phyloP scores from a whole-genome alignment of 2,329 filamentous ascomycete species.

The Penicillium sp. region DNA sequence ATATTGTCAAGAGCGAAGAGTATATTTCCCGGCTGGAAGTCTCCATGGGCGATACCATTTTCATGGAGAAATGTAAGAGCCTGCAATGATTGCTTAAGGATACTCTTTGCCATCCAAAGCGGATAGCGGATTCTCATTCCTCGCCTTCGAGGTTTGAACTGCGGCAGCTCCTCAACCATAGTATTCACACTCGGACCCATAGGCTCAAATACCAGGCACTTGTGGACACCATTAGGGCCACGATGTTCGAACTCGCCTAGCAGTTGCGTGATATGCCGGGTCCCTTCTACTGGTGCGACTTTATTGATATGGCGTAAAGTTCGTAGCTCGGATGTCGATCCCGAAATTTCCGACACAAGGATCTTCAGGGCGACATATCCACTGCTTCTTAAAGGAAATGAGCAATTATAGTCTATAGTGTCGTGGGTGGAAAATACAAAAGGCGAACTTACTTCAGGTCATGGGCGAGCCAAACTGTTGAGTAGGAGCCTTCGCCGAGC shows the following conservation, averaged over 20 bases:
- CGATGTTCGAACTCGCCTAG: constrained; percentile 24
- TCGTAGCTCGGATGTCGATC: constrained; percentile 15
- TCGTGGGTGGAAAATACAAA: constrained; percentile 6
- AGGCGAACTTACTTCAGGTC: constrained; percentile 25
- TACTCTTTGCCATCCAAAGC: constrained; percentile 21
- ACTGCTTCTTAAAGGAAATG: constrained; percentile 11
- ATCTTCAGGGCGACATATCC: constrained; percentile 33
- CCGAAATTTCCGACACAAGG: constrained; percentile 21
- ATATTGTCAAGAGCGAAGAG: constrained; percentile 21
- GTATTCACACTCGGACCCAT: constrained; percentile 27
- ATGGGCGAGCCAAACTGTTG: constrained; percentile 44
- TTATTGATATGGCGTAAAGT: constrained; percentile 15
- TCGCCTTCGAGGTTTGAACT: constrained; percentile 16
- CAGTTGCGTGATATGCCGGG: constrained; percentile 15
- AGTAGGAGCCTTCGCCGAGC: constrained; percentile 42
- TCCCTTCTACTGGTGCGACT: constrained; percentile 12
- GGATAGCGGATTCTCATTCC: constrained; percentile 21
- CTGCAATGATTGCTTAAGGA: constrained; percentile 23
- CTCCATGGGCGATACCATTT: constrained; percentile 22
- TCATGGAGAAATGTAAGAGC: constrained; percentile 23
- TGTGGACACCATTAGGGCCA: constrained; percentile 32
- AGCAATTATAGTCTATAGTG: constrained; percentile 9
- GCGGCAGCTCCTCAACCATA: constrained; percentile 22
- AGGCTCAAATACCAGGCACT: constrained; percentile 29
- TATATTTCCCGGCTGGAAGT: constrained; percentile 25